Base-by-base conservation (phyloP, 495 filamentous ascomycete species). In the Chaetomium fimeti region DNA sequence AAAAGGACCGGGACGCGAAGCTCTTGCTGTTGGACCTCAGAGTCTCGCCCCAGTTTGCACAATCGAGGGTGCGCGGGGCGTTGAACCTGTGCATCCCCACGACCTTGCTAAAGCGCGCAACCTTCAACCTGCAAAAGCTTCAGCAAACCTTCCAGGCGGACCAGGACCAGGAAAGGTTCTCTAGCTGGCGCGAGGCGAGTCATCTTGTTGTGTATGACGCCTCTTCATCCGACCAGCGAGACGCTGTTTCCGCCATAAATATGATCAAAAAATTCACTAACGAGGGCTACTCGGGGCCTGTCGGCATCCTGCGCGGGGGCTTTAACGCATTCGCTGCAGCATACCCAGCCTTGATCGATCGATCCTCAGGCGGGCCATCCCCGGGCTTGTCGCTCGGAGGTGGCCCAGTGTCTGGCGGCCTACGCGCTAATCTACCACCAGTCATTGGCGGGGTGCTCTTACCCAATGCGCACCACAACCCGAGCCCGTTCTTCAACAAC, bases 11-110 rank as follows among this genome's bases (percentile, higher is more conserved):
- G 12, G 74, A 77, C 5, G 77, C 85, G 16, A 81, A 88, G 24
- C 72, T 89, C 5, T 78, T 98, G 58, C 68, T 98, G 4, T 75
- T 98, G n/a, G 94, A 98, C 75, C 83, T 98, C 36, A 87, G 94
- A 22, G 91, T 94, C 8, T 92, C 88, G 63, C 89, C 91, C 12
- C 90, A 92, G 68, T 97, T 87, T 72, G 82, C 87, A 13, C 81
- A 86, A 47, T 88, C 89, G 53, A 85, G 89, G 28, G 90, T 98
- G 24, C 72, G 78, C 48, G 88, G 87, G 7, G 91, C 94, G 0
- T 75, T 98, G 52, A 98, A 96, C 75, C 81, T 98, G 15, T 98
- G 95, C 66, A 95, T 98, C 61, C 94, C 94, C 0, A 98, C 94
- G 11, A 98, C 93, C 0, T 76, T 98, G 43, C 77, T 98, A 48